A percentile compares a stretch with the other conserved stretches of the same genome.
These are phyloP conservation scores for Myrica gale DNA, from an alignment of 306 rosid species.

Conservation along the genomic window DNA sequence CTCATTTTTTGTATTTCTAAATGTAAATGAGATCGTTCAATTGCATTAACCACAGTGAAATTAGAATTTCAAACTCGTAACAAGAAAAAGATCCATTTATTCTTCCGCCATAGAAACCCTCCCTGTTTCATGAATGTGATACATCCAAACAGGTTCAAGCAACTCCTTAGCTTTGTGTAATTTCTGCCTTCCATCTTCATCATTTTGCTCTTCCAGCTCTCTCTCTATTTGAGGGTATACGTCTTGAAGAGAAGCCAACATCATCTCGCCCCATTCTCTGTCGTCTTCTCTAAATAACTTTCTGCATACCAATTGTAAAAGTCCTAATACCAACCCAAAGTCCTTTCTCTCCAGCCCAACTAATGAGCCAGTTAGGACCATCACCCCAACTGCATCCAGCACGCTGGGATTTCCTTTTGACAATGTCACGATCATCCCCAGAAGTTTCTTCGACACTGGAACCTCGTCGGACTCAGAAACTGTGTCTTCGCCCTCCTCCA, in stretches of 20 bases:
- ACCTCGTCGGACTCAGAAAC: conserved; percentile 32
- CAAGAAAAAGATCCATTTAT: conserved; percentile 19
- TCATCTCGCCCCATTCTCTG: conserved; percentile 64
- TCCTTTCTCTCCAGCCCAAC: conserved; percentile 61
- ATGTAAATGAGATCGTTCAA: too few relatives aligned
- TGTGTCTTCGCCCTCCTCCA: conserved; percentile 44
- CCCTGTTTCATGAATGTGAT: conserved; percentile 60
- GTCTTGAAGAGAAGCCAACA: conserved; percentile 66
- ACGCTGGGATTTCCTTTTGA: conserved; percentile 51
- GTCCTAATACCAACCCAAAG: conserved; percentile 56
- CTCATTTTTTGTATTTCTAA: too few relatives aligned
- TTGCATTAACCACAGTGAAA: too few relatives aligned
- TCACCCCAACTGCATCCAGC: conserved; percentile 58
- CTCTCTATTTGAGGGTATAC: conserved; percentile 65
- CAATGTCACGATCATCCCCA: conserved; percentile 35
- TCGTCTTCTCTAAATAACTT: conserved; percentile 54
- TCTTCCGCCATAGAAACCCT: conserved; percentile 53
- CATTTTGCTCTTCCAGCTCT: conserved; percentile 34
- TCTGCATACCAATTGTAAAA: conserved; percentile 58
- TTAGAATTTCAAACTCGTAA: too few relatives aligned
- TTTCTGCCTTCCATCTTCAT: conserved; percentile 50
- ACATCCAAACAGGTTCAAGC: conserved; percentile 85
- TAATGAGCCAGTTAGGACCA: conserved; percentile 56
- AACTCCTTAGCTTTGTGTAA: conserved; percentile 45
- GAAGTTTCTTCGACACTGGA: conserved; percentile 54